Evolutionary conservation across 768 basidiomycete genomes (phyloP), one percentile per base, ranked within the genome.

Genomic region (Pisolithus albus): DNA sequence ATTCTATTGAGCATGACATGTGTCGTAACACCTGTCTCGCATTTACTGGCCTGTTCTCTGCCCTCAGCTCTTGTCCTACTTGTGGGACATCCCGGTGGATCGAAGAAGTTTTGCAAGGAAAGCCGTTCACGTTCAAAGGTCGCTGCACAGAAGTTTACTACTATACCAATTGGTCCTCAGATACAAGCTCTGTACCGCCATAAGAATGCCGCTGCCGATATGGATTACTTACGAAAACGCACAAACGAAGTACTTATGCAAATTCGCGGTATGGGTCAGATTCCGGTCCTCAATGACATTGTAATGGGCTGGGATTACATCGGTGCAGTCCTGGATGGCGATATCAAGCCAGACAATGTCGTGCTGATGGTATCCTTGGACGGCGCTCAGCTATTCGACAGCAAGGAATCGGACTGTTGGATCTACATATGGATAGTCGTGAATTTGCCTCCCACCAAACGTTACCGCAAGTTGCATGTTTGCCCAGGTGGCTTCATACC

Each of bases 111-210:
- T 37, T 53, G 3, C 49, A 46, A 1, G 42, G 9, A 0, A 0
- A 37, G 2, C 21, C 21, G 11, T 3, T 21, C 54, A 0, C 15
- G 18, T 0, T 30, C 42, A 4, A 66, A 67, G 47, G 54, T 69
- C 1, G 59, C 74, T 0, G 59, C 63, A 0, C 58, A 70, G 15
- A 59, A 69, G 13, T 70, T 70, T 28, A 51, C 50, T 6, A 77
- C 74, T 0, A 67, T 77, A 21, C 73, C 65, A 0, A 40, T 76
- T 15, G 73, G 74, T 4, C 75, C 73, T 1, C 74, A 75, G 46
- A 49, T 78, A 0, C 75, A 78, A 46, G 72, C 75, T 0, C 55
- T 71, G 1, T 60, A 68, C 15, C 52, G 64, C 0, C 59, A 51
- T 13, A 51, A 38, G 0, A 50, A 56, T 1, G 53, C 63, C 13